Evolutionary conservation across 495 filamentous ascomycete species (phyloP).

Genomic region (Sporormia fimetaria): DNA sequence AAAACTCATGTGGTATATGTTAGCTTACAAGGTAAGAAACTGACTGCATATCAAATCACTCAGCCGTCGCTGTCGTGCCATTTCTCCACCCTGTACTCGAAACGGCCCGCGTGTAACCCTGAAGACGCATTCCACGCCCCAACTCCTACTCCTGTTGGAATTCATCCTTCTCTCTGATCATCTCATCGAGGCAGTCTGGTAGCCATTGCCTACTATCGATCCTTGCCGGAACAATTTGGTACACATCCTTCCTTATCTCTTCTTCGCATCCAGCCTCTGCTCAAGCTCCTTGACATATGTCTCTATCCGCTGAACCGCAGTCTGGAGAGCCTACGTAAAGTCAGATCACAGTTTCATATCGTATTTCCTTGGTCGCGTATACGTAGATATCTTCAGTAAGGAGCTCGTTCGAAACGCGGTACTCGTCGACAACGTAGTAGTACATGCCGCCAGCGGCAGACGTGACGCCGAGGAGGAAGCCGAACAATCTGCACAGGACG

Average conservation of each 20-base stretch:
- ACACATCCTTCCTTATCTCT: conserved; percentile 43
- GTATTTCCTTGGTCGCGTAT: conserved; percentile 17
- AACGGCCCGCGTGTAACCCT: too few relatives aligned
- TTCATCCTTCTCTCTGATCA: too few relatives aligned
- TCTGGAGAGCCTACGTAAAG: conserved; percentile 62
- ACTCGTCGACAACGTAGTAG: conserved; percentile 85
- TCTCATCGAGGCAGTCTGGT: too few relatives aligned
- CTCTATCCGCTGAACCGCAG: conserved; percentile 74
- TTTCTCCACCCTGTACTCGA: too few relatives aligned
- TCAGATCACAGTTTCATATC: not conserved
- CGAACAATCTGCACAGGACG: conserved; percentile 55
- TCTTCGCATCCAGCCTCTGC: conserved; percentile 60
- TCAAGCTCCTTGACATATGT: conserved; percentile 72
- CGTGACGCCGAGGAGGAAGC: conserved; percentile 80
- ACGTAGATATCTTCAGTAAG: conserved; percentile 94
- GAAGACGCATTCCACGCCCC: too few relatives aligned
- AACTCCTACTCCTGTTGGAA: too few relatives aligned
- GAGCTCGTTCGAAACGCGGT: conserved; percentile 85
- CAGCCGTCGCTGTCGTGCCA: too few relatives aligned
- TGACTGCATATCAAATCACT: too few relatives aligned
- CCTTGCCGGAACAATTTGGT: too few relatives aligned
- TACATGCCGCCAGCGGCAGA: conserved; percentile 72
- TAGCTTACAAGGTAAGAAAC: too few relatives aligned
- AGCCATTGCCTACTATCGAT: too few relatives aligned
- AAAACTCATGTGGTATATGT: too few relatives aligned